Base-by-base conservation (phyloP, 2,329 filamentous ascomycete genomes). In the Clonostachys sp. region DNA sequence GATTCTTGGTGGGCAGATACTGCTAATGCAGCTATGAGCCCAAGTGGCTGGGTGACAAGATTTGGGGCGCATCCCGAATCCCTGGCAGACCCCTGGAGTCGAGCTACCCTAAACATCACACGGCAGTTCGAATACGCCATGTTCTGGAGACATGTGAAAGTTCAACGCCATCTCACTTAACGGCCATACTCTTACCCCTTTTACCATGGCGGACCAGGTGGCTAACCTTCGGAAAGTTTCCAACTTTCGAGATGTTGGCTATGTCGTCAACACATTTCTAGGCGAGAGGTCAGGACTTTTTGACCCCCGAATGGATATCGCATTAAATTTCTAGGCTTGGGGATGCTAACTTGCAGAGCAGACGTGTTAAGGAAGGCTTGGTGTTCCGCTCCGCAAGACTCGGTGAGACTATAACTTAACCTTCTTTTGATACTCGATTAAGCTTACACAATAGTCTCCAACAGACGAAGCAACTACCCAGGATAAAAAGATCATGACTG, bases 181-280 rank as follows among this genome's bases (percentile, higher is more conserved):
- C 9, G 9, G 7, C 24, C 24, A 30, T 30, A 8, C 24, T 30
- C 24, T 30, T 30, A 30, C 24, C 24, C 24, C 24, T 10, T 30
- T 30, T 30, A 30, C 8, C 24, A 30, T 30, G 24, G 24, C 24
- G 24, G 6, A 30, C 24, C 24, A 30, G 24, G 10, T 30, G 24
- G 24, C 4, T 2, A 30, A 18, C 20, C 53, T 64, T 14, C 55
- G 61, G 36, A 53, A 52, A 7, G 55, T 91, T 45, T 68, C 85
- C 56, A 92, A 92, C 63, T 89, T 91, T 60, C 81, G 89, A 48
- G 88, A 92, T 72, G 83, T 91, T 41, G 87, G 84, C 39, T 70
- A 73, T 52, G 83, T 80, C 0, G 73, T 89, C 55, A 91, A 91
- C 56, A 59, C 66, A 24, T 77, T 77, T 51, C 63, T 80, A 5